Percentiles rank a stretch among this genome's conserved stretches.
Evolutionary conservation across 306 rosid species (phyloP).

Genomic region (Ochetophila trinervis): DNA sequence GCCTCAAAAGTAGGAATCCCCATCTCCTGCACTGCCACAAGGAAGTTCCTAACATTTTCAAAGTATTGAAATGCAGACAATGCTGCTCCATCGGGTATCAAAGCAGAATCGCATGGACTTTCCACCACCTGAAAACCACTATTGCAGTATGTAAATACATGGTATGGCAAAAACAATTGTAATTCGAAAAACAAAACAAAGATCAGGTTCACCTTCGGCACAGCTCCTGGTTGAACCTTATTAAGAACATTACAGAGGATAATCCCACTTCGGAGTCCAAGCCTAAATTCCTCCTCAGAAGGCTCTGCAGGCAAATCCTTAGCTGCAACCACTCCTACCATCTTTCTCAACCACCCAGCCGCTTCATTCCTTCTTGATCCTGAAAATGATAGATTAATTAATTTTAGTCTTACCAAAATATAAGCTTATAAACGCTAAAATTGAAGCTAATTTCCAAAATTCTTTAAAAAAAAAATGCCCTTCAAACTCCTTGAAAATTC

Average conservation of each 20-base stretch:
- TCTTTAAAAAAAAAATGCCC: not conserved
- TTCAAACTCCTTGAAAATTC: not conserved
- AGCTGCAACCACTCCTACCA: conserved; percentile 94
- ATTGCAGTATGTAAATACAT: not conserved
- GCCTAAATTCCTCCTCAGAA: conserved; percentile 93
- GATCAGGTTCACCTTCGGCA: conserved; percentile 60
- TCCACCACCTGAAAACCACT: conserved; percentile 70
- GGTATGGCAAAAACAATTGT: not conserved
- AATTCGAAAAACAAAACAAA: not conserved
- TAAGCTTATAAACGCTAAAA: not conserved
- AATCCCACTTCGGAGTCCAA: conserved; percentile 92
- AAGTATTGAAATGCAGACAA: conserved; percentile 90
- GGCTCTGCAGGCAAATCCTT: conserved; percentile 97
- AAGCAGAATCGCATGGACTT: conserved; percentile 77
- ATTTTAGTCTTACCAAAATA: not conserved
- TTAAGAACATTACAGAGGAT: conserved; percentile 84
- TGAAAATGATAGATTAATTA: conserved; percentile 27
- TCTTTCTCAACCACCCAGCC: conserved; percentile 94
- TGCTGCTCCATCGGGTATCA: conserved; percentile 84
- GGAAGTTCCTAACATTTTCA: conserved; percentile 89
- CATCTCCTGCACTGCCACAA: conserved; percentile 72
- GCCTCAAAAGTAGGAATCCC: conserved; percentile 89
- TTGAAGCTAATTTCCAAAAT: not conserved
- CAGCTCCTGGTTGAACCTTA: conserved; percentile 80
- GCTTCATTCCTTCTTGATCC: conserved; percentile 90